phyloP scores from a whole-genome alignment of 208 protist genomes.

The Leishmania braziliensis region DNA sequence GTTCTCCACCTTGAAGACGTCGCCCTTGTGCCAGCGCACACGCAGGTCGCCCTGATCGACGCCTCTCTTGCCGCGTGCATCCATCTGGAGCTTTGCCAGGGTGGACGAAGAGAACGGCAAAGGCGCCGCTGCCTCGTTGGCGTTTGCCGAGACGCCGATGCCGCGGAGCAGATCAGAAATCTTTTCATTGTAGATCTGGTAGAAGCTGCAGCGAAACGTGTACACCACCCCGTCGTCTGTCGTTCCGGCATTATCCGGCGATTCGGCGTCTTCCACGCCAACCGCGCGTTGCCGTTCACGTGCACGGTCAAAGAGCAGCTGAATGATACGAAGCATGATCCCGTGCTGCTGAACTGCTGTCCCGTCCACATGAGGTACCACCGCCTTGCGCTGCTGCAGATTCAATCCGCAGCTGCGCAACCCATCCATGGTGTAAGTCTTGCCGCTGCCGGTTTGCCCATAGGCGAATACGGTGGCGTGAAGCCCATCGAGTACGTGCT shows the following conservation, averaged over 20 bases:
- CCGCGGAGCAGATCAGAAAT: slow-evolving; percentile 82
- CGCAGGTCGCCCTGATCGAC: slow-evolving; percentile 38
- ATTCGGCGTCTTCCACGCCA: not conserved
- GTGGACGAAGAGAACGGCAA: not conserved
- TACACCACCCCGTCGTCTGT: slow-evolving; percentile 46
- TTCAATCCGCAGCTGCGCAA: slow-evolving; percentile 39
- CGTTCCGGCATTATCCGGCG: not conserved
- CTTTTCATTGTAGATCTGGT: slow-evolving; percentile 93
- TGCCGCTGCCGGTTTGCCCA: slow-evolving; percentile 91
- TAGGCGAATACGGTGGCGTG: slow-evolving; percentile 92
- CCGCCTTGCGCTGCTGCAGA: slow-evolving; percentile 8
- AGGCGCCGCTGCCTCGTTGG: not conserved
- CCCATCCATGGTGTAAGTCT: slow-evolving; percentile 91
- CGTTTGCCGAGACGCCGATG: slow-evolving; percentile 3
- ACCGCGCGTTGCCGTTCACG: slow-evolving; percentile 39
- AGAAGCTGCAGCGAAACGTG: slow-evolving; percentile 85
- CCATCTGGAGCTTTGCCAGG: not conserved
- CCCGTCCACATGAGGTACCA: not conserved
- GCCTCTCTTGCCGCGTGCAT: not conserved
- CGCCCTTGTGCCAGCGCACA: slow-evolving; percentile 64
- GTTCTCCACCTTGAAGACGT: slow-evolving; percentile 89
- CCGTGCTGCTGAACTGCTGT: slow-evolving; percentile 53
- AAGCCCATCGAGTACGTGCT: slow-evolving; percentile 87
- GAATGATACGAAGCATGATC: slow-evolving; percentile 77
- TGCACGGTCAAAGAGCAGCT: slow-evolving; percentile 79